These are phyloP conservation scores for Xylogone sp. DNA, from an alignment of 2,329 filamentous ascomycete species.

Conservation along the genomic window DNA sequence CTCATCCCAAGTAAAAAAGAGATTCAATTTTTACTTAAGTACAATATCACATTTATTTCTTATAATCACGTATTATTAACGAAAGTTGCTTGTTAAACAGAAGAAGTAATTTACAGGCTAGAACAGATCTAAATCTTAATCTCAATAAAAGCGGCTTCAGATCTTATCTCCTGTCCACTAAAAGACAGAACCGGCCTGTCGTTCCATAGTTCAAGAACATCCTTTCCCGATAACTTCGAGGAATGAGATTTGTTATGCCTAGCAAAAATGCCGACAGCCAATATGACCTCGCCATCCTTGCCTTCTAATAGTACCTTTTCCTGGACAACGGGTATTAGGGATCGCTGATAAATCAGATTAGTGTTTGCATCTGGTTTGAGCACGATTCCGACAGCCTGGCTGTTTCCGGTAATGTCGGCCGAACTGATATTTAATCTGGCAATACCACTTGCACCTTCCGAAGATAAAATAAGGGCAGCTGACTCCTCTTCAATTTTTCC, in stretches of 20 bases:
- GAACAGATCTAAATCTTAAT: too few species aligned
- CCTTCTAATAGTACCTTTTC: not conserved
- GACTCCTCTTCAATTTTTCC: not conserved
- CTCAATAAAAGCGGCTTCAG: too few species aligned
- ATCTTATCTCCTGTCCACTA: too few species aligned
- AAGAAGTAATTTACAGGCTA: too few species aligned
- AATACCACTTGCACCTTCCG: constrained; percentile 9
- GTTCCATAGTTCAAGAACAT: not conserved
- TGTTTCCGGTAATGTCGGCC: not conserved
- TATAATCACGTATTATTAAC: too few species aligned
- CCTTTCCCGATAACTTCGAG: not conserved
- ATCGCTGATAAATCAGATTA: constrained; percentile 23
- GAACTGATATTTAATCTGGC: not conserved
- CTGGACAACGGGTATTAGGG: constrained; percentile 19
- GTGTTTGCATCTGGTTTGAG: constrained; percentile 30
- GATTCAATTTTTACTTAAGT: too few species aligned
- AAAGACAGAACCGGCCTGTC: not conserved
- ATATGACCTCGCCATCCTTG: not conserved
- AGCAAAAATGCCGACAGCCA: not conserved
- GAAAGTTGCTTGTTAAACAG: too few species aligned
- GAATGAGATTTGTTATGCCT: not conserved
- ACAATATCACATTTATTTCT: too few species aligned
- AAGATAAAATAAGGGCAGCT: constrained; percentile 13
- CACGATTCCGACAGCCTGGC: not conserved
- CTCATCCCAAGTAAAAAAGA: too few species aligned